Base-by-base conservation (phyloP, 2,329 filamentous ascomycete species). In the Colletotrichum trifolii region DNA sequence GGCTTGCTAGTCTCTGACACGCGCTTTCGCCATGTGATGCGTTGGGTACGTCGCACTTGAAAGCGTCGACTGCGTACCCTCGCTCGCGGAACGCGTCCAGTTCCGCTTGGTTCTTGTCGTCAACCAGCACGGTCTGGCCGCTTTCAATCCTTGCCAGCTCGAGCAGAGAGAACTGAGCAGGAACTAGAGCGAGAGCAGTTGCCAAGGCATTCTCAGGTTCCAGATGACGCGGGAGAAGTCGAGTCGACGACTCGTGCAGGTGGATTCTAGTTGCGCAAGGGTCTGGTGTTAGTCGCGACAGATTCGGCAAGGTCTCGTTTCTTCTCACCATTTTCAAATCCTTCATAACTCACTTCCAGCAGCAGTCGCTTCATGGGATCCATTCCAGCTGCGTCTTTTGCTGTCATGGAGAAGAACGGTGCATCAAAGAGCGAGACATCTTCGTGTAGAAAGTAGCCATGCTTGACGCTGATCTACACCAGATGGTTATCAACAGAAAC, bases 341-440 rank as follows among this genome's bases (percentile, higher is more conserved):
- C 71, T 54, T 81, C 78, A 5, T 72, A 70, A 5, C 72, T 70
- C 3, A 79, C 72, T 56, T 81, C 77, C 0, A 79, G 69, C 8
- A 76, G 55, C 4, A 74, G 66, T 1, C 77, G 60, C 52, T 79
- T 77, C 38, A 78, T 76, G 1, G 78, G 78, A 53, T 81, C 84
- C 81, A 86, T 83, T 0, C 81, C 81, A 45, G 75, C 75, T 15
- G 80, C 83, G 70, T 85, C 82, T 61, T 81, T 80, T 59, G 80
- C 77, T 0, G 82, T 83, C 15, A 85, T 74, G 42, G 79, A 79
- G 70, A 86, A 86, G 68, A 85, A 86, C 0, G 81, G 79, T 0
- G 83, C 83, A 57, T 86, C 83, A 55, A 85, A 85, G 2, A 75
- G 73, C 5, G 77, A 74, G n/a, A 82, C 72, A 58, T 85, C 82